Base-by-base conservation (phyloP, 2,329 filamentous ascomycete species). In the Aspergillus hiratsukae region DNA sequence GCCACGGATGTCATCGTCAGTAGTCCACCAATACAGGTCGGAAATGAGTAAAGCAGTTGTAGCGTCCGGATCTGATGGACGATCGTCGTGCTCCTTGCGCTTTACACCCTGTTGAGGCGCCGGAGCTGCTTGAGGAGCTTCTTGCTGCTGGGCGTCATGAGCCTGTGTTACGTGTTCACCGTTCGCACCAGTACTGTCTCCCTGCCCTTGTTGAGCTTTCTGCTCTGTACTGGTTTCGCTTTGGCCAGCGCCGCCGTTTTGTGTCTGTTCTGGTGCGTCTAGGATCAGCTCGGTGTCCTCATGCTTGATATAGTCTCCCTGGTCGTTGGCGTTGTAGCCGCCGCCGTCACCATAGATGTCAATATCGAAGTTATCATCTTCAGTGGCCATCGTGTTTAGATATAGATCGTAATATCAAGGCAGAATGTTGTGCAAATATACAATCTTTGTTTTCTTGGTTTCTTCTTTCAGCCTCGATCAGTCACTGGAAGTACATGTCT, bases 1-100 rank as follows among this genome's bases (percentile, higher is more conserved):
- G 51, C 88, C 89, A 53, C 94, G 88, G 55, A 99, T 85, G 65
- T 97, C 91, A 69, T 99, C 94, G 70, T 99, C 94, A 2, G 89
- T 96, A 29, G 87, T 92, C 93, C 93, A 97, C 94, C 94, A 99
- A 72, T 90, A 89, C 9, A 99, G 80, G 51, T 97, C 94, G 2
- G 90, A 92, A 53, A 97, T 84, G 72, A 96, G 85, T 29, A 97
- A 76, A 0, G 92, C 91, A 25, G 86, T 80, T 4, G 83, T 85
- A 2, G 86, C 85, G 59, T 81, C 81, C 1, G 81, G 80, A 57
- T 87, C 85, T 4, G 80, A 70, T 1, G 78, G 79, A 25, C 82
- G 77, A 53, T 85, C 81, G 52, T 82, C 80, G 21, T 72, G 70
- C 58, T 84, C 82, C 69, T 87, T 87, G 55, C 85, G 81, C 69